Base-by-base conservation (phyloP, 345 rosid species). In the Ceriops zippeliana region DNA sequence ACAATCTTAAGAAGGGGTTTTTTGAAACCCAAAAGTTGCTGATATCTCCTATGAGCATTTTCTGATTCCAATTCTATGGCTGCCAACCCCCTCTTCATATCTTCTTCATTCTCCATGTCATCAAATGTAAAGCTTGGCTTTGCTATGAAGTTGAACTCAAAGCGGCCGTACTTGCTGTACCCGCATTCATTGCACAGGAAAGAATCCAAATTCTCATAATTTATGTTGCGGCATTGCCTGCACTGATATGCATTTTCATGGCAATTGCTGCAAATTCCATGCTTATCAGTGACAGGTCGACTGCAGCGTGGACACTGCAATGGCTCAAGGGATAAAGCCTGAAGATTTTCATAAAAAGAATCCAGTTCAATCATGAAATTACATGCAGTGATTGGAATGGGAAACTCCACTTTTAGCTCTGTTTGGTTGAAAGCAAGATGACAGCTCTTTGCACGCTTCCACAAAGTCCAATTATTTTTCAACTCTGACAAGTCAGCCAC, bases 221-320 rank as follows among this genome's bases (percentile, higher is more conserved):
- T 91, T 58, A 95, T 95, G 80, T 95, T 91, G 78, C 99, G 99
- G 73, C 99, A 95, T 78, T 95, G 98, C 85, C 99, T 85, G 88
- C 99, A 95, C 77, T 95, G 99, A 78, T 95, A 95, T 60, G 99
- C 98, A 86, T 95, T 95, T 83, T 95, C 99, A 73, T 95, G 99
- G 82, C 99, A 95, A 75, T 90, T 95, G 82, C 93, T 6, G 75
- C 99, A 95, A 78, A 90, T 90, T 67, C 99, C 99, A 81, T 95
- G 98, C 87, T 82, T 95, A 82, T 95, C 98, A 66, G 90, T 90
- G 62, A 95, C 98, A 63, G 97, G 87, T 61, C 98, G 86, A 80
- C 93, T 91, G 82, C 99, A 95, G 53, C 99, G 98, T 27, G 99
- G 99, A 81, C 99, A 95, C 62, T 91, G 99, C 82, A 95, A 76